phyloP scores from a whole-genome alignment of 1,284 basidiomycete species.

The Cryptococcus sp. region DNA sequence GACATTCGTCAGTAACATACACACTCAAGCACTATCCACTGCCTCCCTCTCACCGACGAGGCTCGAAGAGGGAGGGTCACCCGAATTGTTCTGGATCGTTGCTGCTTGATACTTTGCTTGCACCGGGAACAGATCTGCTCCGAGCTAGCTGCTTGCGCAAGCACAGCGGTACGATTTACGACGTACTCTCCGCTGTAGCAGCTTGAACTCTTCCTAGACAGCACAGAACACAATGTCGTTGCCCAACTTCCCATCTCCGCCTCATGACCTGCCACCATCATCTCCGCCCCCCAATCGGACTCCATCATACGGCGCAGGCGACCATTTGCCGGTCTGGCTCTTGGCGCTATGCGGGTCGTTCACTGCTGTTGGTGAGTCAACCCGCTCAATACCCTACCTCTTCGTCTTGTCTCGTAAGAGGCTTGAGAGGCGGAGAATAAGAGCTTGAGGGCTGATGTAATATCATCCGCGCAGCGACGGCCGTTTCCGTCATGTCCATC shows the following conservation, averaged over 20 bases:
- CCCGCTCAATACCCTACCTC: not conserved
- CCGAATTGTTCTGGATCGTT: too few species aligned
- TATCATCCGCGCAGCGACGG: conserved; percentile 59
- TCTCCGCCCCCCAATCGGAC: conserved; percentile 16
- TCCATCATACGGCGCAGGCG: conserved; percentile 42
- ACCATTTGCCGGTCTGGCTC: conserved; percentile 46
- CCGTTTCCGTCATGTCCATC: conserved; percentile 79
- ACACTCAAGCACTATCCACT: too few species aligned
- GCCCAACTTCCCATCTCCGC: conserved; percentile 35
- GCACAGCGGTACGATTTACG: too few species aligned
- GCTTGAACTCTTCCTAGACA: too few species aligned
- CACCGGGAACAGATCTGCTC: too few species aligned
- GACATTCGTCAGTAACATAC: too few species aligned
- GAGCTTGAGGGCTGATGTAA: not conserved
- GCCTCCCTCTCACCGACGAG: not conserved
- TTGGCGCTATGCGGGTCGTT: conserved; percentile 48
- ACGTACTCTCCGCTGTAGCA: too few species aligned
- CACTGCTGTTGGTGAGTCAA: conserved; percentile 46
- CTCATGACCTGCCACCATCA: conserved; percentile 11
- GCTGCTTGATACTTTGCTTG: not conserved
- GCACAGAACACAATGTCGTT: conserved; percentile 32
- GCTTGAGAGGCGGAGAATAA: too few species aligned
- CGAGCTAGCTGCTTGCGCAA: too few species aligned
- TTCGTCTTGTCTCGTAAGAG: not conserved
- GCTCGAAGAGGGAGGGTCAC: not conserved